Evolutionary conservation across 805 yeast species (phyloP).

Genomic region (Candida sanyiensis): DNA sequence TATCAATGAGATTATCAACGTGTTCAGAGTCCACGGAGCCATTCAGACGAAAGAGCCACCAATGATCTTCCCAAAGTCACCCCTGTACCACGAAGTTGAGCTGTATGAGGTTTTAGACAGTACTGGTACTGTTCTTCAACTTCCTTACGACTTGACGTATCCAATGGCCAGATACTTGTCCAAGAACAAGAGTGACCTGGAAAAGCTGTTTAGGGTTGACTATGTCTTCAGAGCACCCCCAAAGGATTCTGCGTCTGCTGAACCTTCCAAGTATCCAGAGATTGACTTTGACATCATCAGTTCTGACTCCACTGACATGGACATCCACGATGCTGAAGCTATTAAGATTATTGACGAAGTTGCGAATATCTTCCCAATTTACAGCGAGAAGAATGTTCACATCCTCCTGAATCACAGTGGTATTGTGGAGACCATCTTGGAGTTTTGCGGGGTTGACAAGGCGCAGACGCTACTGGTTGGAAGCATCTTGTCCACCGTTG

Average conservation of each 20-base stretch:
- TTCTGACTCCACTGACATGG: conserved; percentile 38
- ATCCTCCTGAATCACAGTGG: conserved; percentile 78
- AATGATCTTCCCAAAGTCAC: conserved; percentile 73
- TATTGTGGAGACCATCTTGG: conserved; percentile 66
- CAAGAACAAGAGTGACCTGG: conserved; percentile 44
- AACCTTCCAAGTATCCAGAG: conserved; percentile 73
- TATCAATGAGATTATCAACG: conserved; percentile 49
- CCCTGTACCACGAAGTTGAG: conserved; percentile 53
- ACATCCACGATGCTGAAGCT: conserved; percentile 81
- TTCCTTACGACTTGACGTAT: conserved; percentile 83
- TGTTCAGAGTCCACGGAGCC: conserved; percentile 83
- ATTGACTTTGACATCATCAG: conserved; percentile 76
- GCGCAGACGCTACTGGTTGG: conserved; percentile 69
- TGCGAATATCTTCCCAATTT: conserved; percentile 58
- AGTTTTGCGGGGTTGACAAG: conserved; percentile 74
- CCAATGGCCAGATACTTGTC: conserved; percentile 88
- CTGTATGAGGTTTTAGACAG: conserved; percentile 79
- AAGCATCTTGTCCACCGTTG: conserved; percentile 68
- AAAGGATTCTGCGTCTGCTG: conserved; percentile 51
- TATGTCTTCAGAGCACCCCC: conserved; percentile 65
- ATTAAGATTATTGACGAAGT: conserved; percentile 78
- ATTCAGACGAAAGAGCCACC: conserved; percentile 65
- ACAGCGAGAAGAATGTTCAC: conserved; percentile 47
- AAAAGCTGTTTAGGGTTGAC: conserved; percentile 69
- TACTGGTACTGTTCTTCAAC: conserved; percentile 81